Evolutionary conservation across 139 green algal genomes (phyloP).

Genomic region (Chlorella ohadii): DNA sequence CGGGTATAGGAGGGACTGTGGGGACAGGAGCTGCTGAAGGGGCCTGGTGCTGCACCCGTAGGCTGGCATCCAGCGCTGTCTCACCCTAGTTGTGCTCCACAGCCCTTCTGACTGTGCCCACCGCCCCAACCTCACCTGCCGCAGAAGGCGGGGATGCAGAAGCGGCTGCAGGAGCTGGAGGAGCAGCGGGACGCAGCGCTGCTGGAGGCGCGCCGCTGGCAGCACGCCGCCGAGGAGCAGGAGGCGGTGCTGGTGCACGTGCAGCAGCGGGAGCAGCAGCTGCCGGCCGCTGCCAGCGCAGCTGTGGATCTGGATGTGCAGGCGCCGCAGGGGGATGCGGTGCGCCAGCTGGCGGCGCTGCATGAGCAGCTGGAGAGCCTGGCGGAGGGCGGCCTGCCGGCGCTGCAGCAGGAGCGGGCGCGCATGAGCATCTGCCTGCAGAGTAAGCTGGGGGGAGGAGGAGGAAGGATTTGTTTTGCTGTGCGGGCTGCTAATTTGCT

Average conservation of each 20-base stretch:
- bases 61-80: too few species aligned
- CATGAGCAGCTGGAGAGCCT: slow-evolving; percentile 28
- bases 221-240: neutral
- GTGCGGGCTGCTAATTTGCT: neutral
- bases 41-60: too few species aligned
- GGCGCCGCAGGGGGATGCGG: neutral
- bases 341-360: slow-evolving; percentile 9
- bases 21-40: too few species aligned
- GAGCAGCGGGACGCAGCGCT: slow-evolving; percentile 6
- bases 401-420: slow-evolving; percentile 26
- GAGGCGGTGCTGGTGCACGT: neutral
- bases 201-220: neutral
- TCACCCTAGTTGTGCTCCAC: too few species aligned
- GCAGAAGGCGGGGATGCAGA: slow-evolving; percentile 8
- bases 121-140: neutral
- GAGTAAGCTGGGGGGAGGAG: neutral
- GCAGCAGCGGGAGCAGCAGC: neutral
- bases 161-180: neutral
- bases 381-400: slow-evolving; percentile 6
- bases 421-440: slow-evolving; percentile 36
- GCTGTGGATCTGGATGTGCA: neutral
- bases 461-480: neutral
- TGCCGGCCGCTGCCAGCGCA: neutral
- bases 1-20: too few species aligned
- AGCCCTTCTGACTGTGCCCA: neutral